phyloP scores from a whole-genome alignment of 176 grass and related monocot genomes.

The Triticum urartu region DNA sequence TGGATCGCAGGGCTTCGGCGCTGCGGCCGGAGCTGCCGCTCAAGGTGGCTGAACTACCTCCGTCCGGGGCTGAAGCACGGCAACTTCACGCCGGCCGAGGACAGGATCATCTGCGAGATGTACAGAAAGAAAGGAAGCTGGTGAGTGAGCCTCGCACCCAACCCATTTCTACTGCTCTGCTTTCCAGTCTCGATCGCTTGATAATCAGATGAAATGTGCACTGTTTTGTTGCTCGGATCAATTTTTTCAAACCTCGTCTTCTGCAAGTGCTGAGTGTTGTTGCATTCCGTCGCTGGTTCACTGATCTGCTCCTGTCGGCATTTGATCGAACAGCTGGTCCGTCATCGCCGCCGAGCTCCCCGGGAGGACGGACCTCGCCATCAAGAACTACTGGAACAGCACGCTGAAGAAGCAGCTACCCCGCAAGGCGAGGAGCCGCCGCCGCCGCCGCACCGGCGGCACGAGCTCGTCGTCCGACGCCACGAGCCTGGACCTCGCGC shows the following conservation, averaged over 20 bases:
- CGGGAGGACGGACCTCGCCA: constrained; percentile 51
- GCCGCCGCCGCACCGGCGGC: not conserved
- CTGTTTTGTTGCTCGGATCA: not conserved
- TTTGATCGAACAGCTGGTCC: constrained; percentile 46
- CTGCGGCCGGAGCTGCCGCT: constrained; percentile 56
- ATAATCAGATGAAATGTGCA: not conserved
- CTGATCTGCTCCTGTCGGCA: not conserved
- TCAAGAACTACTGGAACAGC: constrained; percentile 78
- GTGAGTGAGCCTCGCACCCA: constrained; percentile 7
- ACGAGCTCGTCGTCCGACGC: constrained; percentile 31
- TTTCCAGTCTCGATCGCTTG: not conserved
- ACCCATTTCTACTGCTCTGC: not conserved
- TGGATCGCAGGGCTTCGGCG: constrained; percentile 36
- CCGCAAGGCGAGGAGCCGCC: not conserved
- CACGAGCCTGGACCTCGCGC: not conserved
- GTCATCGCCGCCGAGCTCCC: constrained; percentile 45
- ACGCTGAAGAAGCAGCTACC: constrained; percentile 57
- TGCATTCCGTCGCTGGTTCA: not conserved
- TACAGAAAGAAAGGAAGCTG: constrained; percentile 50
- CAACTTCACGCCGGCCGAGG: constrained; percentile 37
- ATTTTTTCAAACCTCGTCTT: not conserved
- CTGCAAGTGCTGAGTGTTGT: too few species aligned
- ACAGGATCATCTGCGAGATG: constrained; percentile 46
- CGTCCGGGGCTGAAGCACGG: constrained; percentile 53
- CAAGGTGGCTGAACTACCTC: constrained; percentile 63